Base-by-base conservation (phyloP, 257 asterid species). In the Ilex aquifolium region DNA sequence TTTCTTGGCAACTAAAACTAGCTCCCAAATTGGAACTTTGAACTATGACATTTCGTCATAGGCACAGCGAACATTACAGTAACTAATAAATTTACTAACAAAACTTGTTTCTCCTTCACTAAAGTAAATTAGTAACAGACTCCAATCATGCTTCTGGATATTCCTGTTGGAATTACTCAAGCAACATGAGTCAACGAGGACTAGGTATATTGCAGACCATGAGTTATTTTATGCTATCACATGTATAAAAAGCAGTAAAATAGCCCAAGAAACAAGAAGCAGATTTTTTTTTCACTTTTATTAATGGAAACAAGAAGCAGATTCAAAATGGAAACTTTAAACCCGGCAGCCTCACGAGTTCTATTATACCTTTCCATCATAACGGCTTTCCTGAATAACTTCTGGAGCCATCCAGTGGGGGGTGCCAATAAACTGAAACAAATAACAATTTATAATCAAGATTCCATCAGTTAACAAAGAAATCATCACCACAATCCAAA, bases 371-470 rank as follows among this genome's bases (percentile, higher is more conserved):
- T 93, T 93, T 59, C 97, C 99, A 71, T 93, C 99, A 58, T 93
- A 93, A 58, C 96, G 99, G 67, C 96, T 93, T 83, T 87, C 99
- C 85, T 93, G 99, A 81, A 92, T 92, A 77, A 92, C 99, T 79
- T 92, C 99, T 68, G 99, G 99, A 64, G 99, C 97, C 99, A 93
- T 93, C 99, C 99, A 93, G 73, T 93, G 99, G 8, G 99, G 97
- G 57, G 99, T 93, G 48, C 99, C 99, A 15, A 93, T 93, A 75
- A 93, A 93, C 99, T 92, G 76, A 63, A 74, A 61, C n/a, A 69
- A 44, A 63, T 53, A 49, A 11, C 5, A 36, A 7, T 36, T 8
- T 36, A 4, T 10, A 53, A 53, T 11, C 14, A 49, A 12, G 5
- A 7, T 49, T 49, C 54, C 14, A 11, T 49, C 16, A 4, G 10